Base-by-base conservation (phyloP, 2,329 filamentous ascomycete species). In the Aspergillus eucalypticola region DNA sequence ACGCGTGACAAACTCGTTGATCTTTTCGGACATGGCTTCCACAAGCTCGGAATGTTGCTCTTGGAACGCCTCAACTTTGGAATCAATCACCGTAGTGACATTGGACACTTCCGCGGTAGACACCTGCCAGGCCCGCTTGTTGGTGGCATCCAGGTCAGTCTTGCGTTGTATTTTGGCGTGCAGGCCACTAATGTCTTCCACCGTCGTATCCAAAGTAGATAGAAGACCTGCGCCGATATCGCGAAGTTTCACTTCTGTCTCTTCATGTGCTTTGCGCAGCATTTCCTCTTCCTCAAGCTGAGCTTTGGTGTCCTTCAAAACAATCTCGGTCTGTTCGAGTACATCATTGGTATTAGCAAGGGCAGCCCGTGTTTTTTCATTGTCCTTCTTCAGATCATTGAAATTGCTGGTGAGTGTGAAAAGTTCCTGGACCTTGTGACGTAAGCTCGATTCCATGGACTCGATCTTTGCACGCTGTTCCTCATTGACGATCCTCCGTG, bases 391-490 rank as follows among this genome's bases (percentile, higher is more conserved):
- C 68, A 98, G 77, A 0, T 86, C 88, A 78, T 93, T 92, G 74
- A 98, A 96, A 65, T 87, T 92, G 44, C 89, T 92, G 0, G 91
- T 96, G 39, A 98, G 79, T 10, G 87, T 86, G 73, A 96, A 93
- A 0, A 99, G 82, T 74, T 99, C 93, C 69, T 98, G 92, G 2
- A 96, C 89, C 74, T 97, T 98, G 79, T 96, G 95, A 21, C 92
- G 88, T 57, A 99, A 81, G 69, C 95, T 96, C 39, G 85, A 86
- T 74, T 99, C 95, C 79, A 98, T 89, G 0, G 91, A 93, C 72
- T 96, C 92, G 50, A 99, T 92, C 75, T 92, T 94, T 67, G 94
- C 92, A 7, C 88, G 85, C 71, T 98, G 94, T 73, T 99, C 95
- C 69, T 98, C 94, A 66, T 89, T 90, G 41, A 98, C 84, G 63